These are phyloP conservation scores for Pseudopithomyces chartarum DNA, from an alignment of 2,329 filamentous ascomycete species.

Conservation along the genomic window DNA sequence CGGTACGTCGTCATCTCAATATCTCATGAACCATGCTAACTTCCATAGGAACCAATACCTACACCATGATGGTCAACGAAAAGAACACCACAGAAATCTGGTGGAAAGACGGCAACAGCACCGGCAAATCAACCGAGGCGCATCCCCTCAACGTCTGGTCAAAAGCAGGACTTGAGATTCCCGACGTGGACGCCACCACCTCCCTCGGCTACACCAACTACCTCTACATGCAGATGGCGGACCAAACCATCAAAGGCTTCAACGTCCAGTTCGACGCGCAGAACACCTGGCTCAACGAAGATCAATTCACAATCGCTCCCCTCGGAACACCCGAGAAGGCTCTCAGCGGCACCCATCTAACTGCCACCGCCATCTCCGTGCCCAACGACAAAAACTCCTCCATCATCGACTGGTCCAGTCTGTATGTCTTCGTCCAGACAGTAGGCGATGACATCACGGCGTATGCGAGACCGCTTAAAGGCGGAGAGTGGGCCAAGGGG, in stretches of 20 bases:
- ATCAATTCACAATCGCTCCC: constrained; percentile 41
- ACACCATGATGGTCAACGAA: constrained; percentile 51
- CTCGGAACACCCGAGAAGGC: constrained; percentile 33
- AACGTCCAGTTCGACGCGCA: constrained; percentile 47
- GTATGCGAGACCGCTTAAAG: constrained; percentile 27
- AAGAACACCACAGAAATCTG: constrained; percentile 48
- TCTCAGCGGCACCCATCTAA: constrained; percentile 48
- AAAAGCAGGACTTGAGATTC: constrained; percentile 37
- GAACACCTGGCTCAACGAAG: constrained; percentile 40
- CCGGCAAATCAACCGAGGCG: constrained; percentile 22
- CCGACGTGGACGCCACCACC: constrained; percentile 45
- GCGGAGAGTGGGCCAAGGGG: constrained; percentile 37
- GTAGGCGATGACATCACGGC: constrained; percentile 36
- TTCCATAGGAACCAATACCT: constrained; percentile 30
- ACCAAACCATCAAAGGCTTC: constrained; percentile 45
- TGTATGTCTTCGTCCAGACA: constrained; percentile 42
- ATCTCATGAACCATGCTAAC: neutral
- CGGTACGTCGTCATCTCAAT: constrained; percentile 20
- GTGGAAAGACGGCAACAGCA: constrained; percentile 52
- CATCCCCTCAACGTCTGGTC: constrained; percentile 50
- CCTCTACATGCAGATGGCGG: constrained; percentile 49
- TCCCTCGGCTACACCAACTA: constrained; percentile 50
- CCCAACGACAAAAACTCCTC: constrained; percentile 23
- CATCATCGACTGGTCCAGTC: constrained; percentile 26
- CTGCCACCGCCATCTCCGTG: constrained; percentile 40